Evolutionary conservation across 176 grass and related monocot species (phyloP).

Genomic region (Ensete ventricosum): DNA sequence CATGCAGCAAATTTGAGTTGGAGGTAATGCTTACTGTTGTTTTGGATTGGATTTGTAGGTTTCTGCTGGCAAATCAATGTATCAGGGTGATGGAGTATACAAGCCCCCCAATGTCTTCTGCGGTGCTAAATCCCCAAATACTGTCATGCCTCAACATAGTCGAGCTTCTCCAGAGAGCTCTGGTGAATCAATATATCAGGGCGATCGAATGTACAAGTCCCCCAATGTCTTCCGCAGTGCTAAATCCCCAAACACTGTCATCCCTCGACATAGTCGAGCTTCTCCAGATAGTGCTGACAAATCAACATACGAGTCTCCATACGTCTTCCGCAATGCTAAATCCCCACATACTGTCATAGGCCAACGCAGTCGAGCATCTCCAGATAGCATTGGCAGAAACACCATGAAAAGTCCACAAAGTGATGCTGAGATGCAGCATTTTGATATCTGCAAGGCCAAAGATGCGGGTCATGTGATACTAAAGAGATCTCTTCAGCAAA

Average conservation of each 20-base stretch:
- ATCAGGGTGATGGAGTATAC: neutral
- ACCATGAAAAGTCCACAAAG: neutral
- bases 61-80: neutral
- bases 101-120: neutral
- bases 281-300: too few relatives aligned
- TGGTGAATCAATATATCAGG: neutral
- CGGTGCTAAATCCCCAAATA: too few relatives aligned
- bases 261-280: too few relatives aligned
- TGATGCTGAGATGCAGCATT: neutral
- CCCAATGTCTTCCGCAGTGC: neutral
- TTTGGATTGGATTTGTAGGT: neutral
- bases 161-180: too few relatives aligned
- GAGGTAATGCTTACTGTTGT: neutral
- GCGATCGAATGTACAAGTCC: neutral
- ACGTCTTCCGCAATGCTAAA: neutral
- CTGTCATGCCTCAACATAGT: too few relatives aligned
- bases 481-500: neutral
- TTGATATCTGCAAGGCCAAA: conserved; percentile 6
- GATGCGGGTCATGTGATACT: neutral
- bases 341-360: too few relatives aligned
- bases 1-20: too few relatives aligned
- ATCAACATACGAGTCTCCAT: neutral
- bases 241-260: too few relatives aligned
- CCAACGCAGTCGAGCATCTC: neutral
- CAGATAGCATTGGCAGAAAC: neutral